Percentiles rank a stretch among this genome's conserved stretches.
phyloP scores from a whole-genome alignment of 1,139 yeast species.

The Yamadazyma pseudoaaseri region DNA sequence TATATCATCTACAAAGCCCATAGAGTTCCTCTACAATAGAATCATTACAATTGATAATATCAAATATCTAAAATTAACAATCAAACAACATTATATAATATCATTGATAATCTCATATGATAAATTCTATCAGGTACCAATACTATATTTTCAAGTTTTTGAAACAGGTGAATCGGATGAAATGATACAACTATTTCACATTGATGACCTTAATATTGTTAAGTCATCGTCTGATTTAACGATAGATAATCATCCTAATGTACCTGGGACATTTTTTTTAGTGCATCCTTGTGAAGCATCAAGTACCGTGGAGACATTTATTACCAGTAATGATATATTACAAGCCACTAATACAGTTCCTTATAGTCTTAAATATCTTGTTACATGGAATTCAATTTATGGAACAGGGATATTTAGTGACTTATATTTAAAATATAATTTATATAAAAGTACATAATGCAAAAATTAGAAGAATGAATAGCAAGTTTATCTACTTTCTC shows the following conservation, averaged over 20 bases:
- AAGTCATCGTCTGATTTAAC: slow-evolving; percentile 11
- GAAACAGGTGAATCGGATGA: slow-evolving; percentile 8
- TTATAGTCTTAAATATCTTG: slow-evolving; percentile 18
- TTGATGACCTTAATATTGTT: slow-evolving; percentile 3
- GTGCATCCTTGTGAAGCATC: slow-evolving; percentile 42
- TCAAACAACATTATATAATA: slow-evolving; percentile 6
- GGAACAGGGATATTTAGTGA: slow-evolving; percentile 12
- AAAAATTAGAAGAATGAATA: slow-evolving; percentile 1
- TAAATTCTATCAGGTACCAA: slow-evolving; percentile 31
- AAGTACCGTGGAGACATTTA: slow-evolving; percentile 8
- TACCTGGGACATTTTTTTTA: slow-evolving; percentile 28
- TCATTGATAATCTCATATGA: slow-evolving; percentile 30
- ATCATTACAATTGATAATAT: neutral
- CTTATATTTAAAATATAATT: slow-evolving; percentile 7
- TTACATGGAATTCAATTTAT: slow-evolving; percentile 23
- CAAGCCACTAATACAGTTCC: slow-evolving; percentile 3
- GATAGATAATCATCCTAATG: slow-evolving; percentile 23
- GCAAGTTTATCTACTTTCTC: slow-evolving; percentile 4
- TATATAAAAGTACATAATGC: slow-evolving; percentile 12
- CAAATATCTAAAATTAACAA: slow-evolving; percentile 5
- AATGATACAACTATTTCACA: slow-evolving; percentile 5
- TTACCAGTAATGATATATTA: slow-evolving; percentile 15
- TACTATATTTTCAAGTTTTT: slow-evolving; percentile 22
- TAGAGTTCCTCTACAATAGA: neutral
- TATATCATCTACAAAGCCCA: neutral